Percentiles rank a stretch among this genome's conserved stretches.
Evolutionary conservation across 2,329 filamentous ascomycete genomes (phyloP).

Genomic region (Fusarium dimerum): DNA sequence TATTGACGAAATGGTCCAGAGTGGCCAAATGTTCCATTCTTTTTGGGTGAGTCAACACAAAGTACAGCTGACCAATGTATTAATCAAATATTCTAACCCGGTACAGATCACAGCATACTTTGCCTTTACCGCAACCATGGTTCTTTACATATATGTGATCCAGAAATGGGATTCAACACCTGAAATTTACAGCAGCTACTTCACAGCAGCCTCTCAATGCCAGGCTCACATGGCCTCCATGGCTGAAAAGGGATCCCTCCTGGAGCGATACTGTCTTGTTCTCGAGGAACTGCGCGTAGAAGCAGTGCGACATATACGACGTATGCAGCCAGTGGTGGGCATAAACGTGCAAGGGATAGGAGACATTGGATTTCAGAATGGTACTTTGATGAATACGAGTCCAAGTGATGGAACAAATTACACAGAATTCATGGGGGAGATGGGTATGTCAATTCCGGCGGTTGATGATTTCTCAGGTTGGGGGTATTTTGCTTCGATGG

Average conservation of each 20-base stretch:
- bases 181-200: constrained; percentile 19
- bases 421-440: constrained; percentile 22
- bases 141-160: constrained; percentile 29
- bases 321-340: constrained; percentile 15
- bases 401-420: constrained; percentile 21
- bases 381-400: constrained; percentile 8
- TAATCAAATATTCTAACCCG: background rate
- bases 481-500: constrained; percentile 28
- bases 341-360: background rate
- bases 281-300: constrained; percentile 25
- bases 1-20: constrained; percentile 25
- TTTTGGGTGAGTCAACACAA: constrained; percentile 15
- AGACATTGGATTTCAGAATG: constrained; percentile 13
- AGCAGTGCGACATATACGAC: constrained; percentile 22
- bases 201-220: constrained; percentile 20
- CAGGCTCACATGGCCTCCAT: constrained; percentile 25
- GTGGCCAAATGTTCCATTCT: constrained; percentile 23
- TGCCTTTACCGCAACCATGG: constrained; percentile 26
- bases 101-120: constrained; percentile 26
- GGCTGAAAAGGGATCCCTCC: constrained; percentile 23
- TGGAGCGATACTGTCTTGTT: constrained; percentile 25
- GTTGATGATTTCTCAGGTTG: constrained; percentile 23
- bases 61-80: too few species aligned
- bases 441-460: constrained; percentile 18
- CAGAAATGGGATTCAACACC: constrained; percentile 24